Conservation (phyloP, 306 rosid genomes). For the Quillaja saponaria region DNA sequence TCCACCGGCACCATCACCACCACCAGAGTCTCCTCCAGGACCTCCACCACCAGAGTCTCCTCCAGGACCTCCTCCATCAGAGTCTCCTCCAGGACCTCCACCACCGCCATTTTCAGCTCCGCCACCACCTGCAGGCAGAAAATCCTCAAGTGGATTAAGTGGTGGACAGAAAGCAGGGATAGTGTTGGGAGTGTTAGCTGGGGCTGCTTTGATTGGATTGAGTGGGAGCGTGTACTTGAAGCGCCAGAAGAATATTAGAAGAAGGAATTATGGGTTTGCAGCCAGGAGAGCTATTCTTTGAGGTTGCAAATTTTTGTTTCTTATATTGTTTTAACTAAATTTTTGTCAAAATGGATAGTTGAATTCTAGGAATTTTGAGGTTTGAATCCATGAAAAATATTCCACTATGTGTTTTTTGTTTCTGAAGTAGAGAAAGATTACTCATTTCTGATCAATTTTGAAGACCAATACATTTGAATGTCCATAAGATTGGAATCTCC, state of each 20-base stretch:
- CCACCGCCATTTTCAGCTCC: neutral
- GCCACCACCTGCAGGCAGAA: neutral
- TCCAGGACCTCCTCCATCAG: too few relatives aligned
- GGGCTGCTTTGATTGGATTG: slow-evolving; percentile 30
- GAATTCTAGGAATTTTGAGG: too few relatives aligned
- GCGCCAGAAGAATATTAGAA: slow-evolving; percentile 28
- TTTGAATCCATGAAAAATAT: too few relatives aligned
- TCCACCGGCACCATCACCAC: neutral
- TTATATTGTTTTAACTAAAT: too few relatives aligned
- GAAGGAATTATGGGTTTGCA: slow-evolving; percentile 27
- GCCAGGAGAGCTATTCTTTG: slow-evolving; percentile 34
- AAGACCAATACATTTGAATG: too few relatives aligned
- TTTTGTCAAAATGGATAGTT: too few relatives aligned
- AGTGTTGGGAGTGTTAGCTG: slow-evolving; percentile 38
- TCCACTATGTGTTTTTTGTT: too few relatives aligned
- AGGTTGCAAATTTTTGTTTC: neutral
- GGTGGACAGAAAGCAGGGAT: slow-evolving; percentile 50
- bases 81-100: neutral
- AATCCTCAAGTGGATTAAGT: slow-evolving; percentile 29
- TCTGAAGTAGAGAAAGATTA: too few relatives aligned
- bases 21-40: neutral
- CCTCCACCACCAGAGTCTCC: neutral
- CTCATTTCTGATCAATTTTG: too few relatives aligned
- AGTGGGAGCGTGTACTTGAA: slow-evolving; percentile 36
- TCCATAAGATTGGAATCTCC: too few relatives aligned